Evolutionary conservation across 441 rosid species (phyloP).

Genomic region (Pelargonium exstipulatum): DNA sequence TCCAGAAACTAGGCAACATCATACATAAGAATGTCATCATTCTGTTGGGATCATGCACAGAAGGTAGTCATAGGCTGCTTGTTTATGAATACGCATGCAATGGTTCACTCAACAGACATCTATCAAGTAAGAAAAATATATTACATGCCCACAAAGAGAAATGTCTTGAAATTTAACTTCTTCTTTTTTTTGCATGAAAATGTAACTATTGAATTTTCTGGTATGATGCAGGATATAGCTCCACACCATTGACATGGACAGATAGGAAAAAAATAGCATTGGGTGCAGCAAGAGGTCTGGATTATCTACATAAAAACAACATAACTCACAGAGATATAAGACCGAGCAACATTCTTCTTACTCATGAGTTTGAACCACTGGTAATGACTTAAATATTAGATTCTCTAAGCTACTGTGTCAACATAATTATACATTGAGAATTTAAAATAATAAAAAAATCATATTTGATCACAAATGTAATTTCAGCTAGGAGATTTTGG

Average conservation of each 20-base stretch:
- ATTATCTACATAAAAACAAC: slow-evolving; percentile 35
- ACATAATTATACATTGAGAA: neutral
- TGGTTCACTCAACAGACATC: slow-evolving; percentile 45
- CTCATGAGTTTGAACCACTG: slow-evolving; percentile 40
- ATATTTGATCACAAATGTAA: neutral
- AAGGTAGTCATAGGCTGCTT: slow-evolving; percentile 35
- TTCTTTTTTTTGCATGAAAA: neutral
- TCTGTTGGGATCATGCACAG: slow-evolving; percentile 35
- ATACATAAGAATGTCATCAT: slow-evolving; percentile 32
- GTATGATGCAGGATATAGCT: slow-evolving; percentile 30
- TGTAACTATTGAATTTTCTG: slow-evolving; percentile 10
- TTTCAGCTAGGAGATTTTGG: slow-evolving; percentile 48
- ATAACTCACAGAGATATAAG: slow-evolving; percentile 52
- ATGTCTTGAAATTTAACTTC: neutral
- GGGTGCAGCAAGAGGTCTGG: slow-evolving; percentile 38
- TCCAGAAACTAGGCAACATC: slow-evolving; percentile 23
- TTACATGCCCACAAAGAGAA: neutral
- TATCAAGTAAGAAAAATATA: slow-evolving; percentile 35
- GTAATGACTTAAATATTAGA: slow-evolving; percentile 25
- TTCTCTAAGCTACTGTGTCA: neutral
- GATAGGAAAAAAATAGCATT: slow-evolving; percentile 36
- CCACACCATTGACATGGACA: slow-evolving; percentile 34
- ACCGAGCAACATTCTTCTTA: slow-evolving; percentile 48
- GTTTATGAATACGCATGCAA: slow-evolving; percentile 44
- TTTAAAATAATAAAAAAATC: neutral